Evolutionary conservation across 2,329 filamentous ascomycete genomes (phyloP), one percentile per base, ranked within the genome.

Genomic region (Alternaria gaisen): DNA sequence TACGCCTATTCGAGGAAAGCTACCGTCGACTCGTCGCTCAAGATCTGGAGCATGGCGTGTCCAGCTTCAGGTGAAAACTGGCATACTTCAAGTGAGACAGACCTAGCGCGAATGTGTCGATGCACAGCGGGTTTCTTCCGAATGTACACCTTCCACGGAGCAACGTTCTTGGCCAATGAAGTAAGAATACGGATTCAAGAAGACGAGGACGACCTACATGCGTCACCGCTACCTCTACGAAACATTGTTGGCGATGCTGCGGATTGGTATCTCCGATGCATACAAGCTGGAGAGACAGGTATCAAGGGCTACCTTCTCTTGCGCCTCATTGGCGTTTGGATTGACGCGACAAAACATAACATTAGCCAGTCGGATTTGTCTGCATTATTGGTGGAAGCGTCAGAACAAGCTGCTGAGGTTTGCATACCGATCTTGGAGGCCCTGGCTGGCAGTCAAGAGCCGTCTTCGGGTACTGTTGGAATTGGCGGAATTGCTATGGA

Each of bases 261-360:
- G 18, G 46, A 48, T 16, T 71, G 69, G 65, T 63, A 63, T 26
- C 34, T 72, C 9, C 56, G 54, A 12, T 66, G 63, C 42, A 67
- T 75, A 7, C 63, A 70, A 52, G 72, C 69, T 18, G 74, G 74
- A 12, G 73, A 77, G 48, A 74, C 71, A 1, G 71, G 72, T 44
- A 60, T 73, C 16, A 77, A 77, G 32, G 73, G 72, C 8, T 71
- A 74, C 46, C 48, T 75, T 18, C 63, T 75, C 3, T 47, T 68
- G 22, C 54, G 55, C 28, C 47, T 76, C 11, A 26, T 75, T 16
- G 32, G 36, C 8, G 66, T 67, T 16, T 69, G 72, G 41, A 71
- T 71, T 6, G 59, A 71, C n/a, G 72, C 61, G 1, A 63, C 71
- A 16, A 66, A 61, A 43, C 55, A 51, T 26, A 38, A 61, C 3